phyloP scores from a whole-genome alignment of 2,329 filamentous ascomycete genomes.

The Cephalotrichum gorgonifer region DNA sequence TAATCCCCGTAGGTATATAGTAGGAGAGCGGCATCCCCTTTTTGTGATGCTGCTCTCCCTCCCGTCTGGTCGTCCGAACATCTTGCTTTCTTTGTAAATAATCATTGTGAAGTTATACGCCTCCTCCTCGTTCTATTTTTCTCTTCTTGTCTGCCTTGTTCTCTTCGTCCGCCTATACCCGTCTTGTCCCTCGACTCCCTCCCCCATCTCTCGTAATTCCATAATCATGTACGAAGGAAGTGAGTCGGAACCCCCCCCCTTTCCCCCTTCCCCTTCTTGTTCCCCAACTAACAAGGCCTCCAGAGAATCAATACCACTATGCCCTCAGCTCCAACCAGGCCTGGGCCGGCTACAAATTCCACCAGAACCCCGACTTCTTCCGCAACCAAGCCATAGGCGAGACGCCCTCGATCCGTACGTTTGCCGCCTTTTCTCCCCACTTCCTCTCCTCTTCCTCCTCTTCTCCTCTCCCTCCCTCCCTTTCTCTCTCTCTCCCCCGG shows the following conservation, averaged over 20 bases:
- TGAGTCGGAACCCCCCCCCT: not conserved
- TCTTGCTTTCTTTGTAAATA: not conserved
- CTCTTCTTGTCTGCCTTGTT: not conserved
- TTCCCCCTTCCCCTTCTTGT: not conserved
- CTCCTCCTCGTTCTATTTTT: not conserved
- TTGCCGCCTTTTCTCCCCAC: not conserved
- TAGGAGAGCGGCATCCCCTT: not conserved
- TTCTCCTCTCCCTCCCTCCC: not conserved
- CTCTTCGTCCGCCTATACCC: not conserved
- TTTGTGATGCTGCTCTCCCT: too few species aligned
- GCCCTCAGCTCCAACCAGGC: conserved; percentile 59
- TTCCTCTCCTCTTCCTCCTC: not conserved
- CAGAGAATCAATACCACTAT: conserved; percentile 49
- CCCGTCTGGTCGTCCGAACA: too few species aligned
- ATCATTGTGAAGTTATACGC: too few species aligned
- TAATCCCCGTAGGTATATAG: not conserved
- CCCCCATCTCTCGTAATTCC: not conserved
- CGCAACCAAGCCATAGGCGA: conserved; percentile 57
- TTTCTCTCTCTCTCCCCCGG: not conserved
- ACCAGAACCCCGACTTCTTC: conserved; percentile 63
- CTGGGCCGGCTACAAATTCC: conserved; percentile 56
- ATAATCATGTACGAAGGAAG: conserved; percentile 4
- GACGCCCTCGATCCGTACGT: conserved; percentile 48
- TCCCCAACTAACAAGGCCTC: not conserved
- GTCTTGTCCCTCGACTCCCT: not conserved